Evolutionary conservation across 768 basidiomycete species (phyloP).

Genomic region (Serendipita sp.): DNA sequence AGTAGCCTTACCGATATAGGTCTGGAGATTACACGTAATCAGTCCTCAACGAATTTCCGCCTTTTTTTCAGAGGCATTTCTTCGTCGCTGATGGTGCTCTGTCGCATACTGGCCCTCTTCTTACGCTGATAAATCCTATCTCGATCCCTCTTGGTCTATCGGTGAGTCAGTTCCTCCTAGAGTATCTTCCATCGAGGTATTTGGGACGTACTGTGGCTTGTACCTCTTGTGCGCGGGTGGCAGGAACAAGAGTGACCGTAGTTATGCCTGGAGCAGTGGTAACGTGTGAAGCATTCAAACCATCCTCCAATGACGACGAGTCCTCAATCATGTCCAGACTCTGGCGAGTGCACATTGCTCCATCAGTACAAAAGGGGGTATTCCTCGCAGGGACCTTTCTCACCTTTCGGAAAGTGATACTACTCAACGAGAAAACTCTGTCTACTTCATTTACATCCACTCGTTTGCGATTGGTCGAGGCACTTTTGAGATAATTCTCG

Average conservation of each 20-base stretch:
- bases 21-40: background rate
- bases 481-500: constrained; percentile 73
- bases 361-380: background rate
- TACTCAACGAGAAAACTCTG: constrained; percentile 70
- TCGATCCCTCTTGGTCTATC: constrained; percentile 61
- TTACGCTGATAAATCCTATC: constrained; percentile 70
- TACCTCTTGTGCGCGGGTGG: constrained; percentile 49
- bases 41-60: background rate
- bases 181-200: background rate
- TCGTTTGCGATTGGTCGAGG: constrained; percentile 47
- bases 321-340: constrained; percentile 1
- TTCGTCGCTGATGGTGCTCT: constrained; percentile 58
- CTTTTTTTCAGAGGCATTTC: constrained; percentile 23
- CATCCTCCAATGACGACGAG: background rate
- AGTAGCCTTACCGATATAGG: background rate
- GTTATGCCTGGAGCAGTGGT: constrained; percentile 49
- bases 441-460: constrained; percentile 66
- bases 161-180: constrained; percentile 23
- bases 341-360: background rate
- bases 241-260: constrained; percentile 64
- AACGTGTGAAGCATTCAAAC: background rate
- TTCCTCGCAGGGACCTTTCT: background rate
- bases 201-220: background rate
- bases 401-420: constrained; percentile 61
- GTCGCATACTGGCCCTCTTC: constrained; percentile 41